Evolutionary conservation across 192 early-diverging fungal genomes (phyloP), one percentile per base, ranked within the genome.

Genomic region (Coemansia sp.): DNA sequence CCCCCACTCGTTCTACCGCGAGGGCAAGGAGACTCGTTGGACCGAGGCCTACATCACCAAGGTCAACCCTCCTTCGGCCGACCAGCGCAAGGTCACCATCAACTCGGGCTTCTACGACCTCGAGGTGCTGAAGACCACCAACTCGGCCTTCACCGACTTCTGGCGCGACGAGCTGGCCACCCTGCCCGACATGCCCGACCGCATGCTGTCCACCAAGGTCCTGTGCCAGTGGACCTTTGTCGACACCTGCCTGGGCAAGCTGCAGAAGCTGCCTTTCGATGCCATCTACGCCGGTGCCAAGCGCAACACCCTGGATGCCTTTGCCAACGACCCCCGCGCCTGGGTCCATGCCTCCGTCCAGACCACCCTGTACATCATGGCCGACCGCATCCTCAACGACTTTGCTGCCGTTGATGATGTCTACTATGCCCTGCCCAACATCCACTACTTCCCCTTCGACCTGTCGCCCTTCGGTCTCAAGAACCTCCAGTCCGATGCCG

Each of bases 91-190:
- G 2, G 67, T 80, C 10, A n/a, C n/a, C n/a, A n/a, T n/a, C n/a
- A n/a, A n/a, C n/a, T 89, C 87, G 27, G 87, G 87, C 9, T 77
- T 91, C 46, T 72, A 72, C 43, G 83, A 84, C 20, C 60, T 91
- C n/a, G 65, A 85, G 42, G 85, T 91, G 25, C 80, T 91, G 44
- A 91, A 91, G 78, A 87, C 89, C 34, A 91, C 89, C 22, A 87
- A 87, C 43, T 91, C 89, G 14, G 72, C 86, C 46, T 91, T 91
- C 64, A 74, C 78, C 33, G 79, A 82, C 30, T 91, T 87, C 63
- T 79, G 83, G 59, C 76, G 77, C 47, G 86, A 88, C 50, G 78
- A 88, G 55, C 83, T 83, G 68, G 82, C 87, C 38, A 89, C 89
- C 6, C 68, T 91, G 50, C 72, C 78, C 3, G 83, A 85, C n/a